Percentiles rank a stretch among this genome's conserved stretches.
These are phyloP conservation scores for Claviceps monticola DNA, from an alignment of 2,329 filamentous ascomycete genomes.

Conservation along the genomic window DNA sequence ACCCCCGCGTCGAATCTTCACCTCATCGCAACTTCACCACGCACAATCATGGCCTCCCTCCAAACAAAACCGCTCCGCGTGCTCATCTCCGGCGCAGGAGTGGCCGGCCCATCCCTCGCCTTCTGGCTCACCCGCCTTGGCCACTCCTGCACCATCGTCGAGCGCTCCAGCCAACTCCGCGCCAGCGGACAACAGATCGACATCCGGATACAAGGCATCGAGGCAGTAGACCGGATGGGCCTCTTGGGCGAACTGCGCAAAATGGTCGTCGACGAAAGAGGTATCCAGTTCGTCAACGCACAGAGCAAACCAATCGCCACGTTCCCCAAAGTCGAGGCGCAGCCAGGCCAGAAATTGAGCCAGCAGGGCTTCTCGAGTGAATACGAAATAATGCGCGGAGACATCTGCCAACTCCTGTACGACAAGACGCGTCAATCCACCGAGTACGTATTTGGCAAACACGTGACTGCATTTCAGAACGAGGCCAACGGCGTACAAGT, in stretches of 20 bases:
- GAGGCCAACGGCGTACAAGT: constrained; percentile 17
- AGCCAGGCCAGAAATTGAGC: constrained; percentile 22
- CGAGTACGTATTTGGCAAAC: constrained; percentile 17
- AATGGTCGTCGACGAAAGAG: constrained; percentile 31
- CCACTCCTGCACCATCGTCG: constrained; percentile 28
- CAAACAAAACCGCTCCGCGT: constrained; percentile 24
- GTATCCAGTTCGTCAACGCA: constrained; percentile 30
- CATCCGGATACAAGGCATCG: constrained; percentile 27
- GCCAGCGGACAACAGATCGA: constrained; percentile 31
- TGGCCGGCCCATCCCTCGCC: constrained; percentile 29
- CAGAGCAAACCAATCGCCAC: constrained; percentile 23
- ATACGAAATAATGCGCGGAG: constrained; percentile 46
- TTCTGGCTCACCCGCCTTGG: constrained; percentile 25
- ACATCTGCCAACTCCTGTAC: constrained; percentile 37
- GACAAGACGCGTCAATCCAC: constrained; percentile 19
- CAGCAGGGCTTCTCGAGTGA: constrained; percentile 36
- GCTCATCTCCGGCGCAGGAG: constrained; percentile 34
- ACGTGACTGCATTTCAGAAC: constrained; percentile 16
- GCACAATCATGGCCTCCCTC: neutral
- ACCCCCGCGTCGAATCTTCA: neutral
- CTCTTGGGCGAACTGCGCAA: constrained; percentile 22
- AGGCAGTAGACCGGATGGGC: constrained; percentile 25
- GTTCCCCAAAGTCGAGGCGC: constrained; percentile 15
- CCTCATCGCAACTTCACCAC: neutral
- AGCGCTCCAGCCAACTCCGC: constrained; percentile 24